Base-by-base conservation (phyloP, 805 yeast genomes). In the Starmerella scarabaei region DNA sequence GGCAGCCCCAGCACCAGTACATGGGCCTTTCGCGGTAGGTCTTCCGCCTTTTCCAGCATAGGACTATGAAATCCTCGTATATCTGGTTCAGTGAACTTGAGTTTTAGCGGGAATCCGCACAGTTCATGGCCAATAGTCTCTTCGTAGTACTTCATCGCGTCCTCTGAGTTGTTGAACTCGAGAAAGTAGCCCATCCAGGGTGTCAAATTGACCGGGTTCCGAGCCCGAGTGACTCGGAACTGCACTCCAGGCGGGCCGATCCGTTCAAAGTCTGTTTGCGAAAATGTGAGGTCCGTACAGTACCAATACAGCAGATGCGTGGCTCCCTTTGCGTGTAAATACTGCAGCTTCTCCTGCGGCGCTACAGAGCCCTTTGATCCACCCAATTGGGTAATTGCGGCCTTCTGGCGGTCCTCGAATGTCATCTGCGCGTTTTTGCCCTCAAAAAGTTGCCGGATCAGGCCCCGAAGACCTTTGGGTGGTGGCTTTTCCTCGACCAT, bases 141-240 rank as follows among this genome's bases (percentile, higher is more conserved):
- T 17, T 63, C 52, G 55, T 62, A 64, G 53, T 69, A 77, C 3
- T 63, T 62, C 17, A 71, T 62, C 0, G 84, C 82, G 16, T 66
- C 68, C 20, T 63, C 61, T 29, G 56, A 53, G 30, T 61, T 56
- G 4, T 62, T 61, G 51, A 79, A 79, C 5, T 72, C 53, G 27
- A 79, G 55, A 53, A 69, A 77, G 53, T 73, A 75, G 4, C 67
- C 64, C 31, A 71, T 69, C 43, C 64, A 58, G 21, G 70, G 66
- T 29, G 58, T 46, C 19, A 78, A 53, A 15, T 61, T 66, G 2
- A 53, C 36, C 0, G 73, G 69, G 44, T 68, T 61, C 38, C 85
- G 55, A 11, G 71, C 70, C 41, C 73, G 67, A 14, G 72, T 60
- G 3, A 69, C 64, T n/a, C 56, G 56, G 37, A 70, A 62, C 21